phyloP scores from a whole-genome alignment of 2,329 filamentous ascomycete species.

The Escovopsis sp. region DNA sequence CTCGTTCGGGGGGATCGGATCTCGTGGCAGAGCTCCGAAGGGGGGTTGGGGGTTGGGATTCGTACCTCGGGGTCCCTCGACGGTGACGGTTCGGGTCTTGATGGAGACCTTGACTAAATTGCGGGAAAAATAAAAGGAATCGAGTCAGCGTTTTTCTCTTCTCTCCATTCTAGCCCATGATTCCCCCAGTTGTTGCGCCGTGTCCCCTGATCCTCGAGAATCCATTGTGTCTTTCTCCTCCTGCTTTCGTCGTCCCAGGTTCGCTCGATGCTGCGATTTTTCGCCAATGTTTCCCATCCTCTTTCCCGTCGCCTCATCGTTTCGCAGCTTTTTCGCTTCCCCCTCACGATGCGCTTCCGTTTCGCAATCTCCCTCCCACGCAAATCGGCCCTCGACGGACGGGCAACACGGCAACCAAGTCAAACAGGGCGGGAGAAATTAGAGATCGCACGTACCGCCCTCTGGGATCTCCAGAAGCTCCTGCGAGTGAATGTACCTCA shows the following conservation, averaged over 20 bases:
- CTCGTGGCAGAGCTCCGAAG: too few relatives aligned
- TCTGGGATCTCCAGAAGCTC: constrained; percentile 93
- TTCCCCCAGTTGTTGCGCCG: not conserved
- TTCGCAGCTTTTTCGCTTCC: not conserved
- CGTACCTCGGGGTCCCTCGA: constrained; percentile 88
- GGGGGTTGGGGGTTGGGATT: constrained; percentile 3
- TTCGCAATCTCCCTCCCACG: not conserved
- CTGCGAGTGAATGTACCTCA: constrained; percentile 99
- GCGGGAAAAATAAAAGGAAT: constrained; percentile 4
- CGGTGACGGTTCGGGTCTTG: constrained; percentile 91
- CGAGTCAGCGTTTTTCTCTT: constrained; percentile 15
- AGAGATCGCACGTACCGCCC: constrained; percentile 59
- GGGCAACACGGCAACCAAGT: not conserved
- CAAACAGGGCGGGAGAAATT: not conserved
- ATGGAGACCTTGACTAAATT: constrained; percentile 86
- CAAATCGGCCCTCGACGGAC: not conserved
- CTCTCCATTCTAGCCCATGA: constrained; percentile 3
- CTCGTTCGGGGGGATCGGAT: not conserved
- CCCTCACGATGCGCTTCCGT: not conserved
- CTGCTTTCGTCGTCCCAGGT: too few relatives aligned
- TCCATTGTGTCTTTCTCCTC: not conserved
- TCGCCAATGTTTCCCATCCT: not conserved
- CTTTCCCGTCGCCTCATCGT: not conserved
- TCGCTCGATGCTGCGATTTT: not conserved
- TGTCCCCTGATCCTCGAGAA: too few relatives aligned